phyloP scores from a whole-genome alignment of 169 alveolate genomes.

The Cryptosporidium bovis region DNA sequence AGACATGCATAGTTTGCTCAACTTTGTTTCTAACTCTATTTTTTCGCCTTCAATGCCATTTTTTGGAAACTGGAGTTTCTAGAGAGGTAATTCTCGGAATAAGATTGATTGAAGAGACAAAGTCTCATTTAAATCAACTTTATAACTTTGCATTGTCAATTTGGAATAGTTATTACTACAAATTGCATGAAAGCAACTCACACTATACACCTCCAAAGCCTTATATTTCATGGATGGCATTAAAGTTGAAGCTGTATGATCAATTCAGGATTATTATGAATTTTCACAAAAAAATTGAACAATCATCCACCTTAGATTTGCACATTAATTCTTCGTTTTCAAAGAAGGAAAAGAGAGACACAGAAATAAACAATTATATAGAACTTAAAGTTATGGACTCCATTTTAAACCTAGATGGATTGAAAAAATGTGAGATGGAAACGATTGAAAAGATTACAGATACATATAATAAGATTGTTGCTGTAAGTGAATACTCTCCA shows the following conservation, averaged over 20 bases:
- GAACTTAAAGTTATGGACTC: conserved; percentile 38
- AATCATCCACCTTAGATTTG: conserved; percentile 11
- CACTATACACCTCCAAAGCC: conserved; percentile 72
- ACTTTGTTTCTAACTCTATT: conserved; percentile 35
- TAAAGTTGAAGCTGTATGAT: conserved; percentile 31
- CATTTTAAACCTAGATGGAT: conserved; percentile 1
- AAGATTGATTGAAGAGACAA: conserved; percentile 42
- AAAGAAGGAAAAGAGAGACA: conserved; percentile 11
- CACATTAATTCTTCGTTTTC: conserved; percentile 6
- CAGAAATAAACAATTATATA: conserved; percentile 31
- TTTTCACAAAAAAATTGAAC: conserved; percentile 38
- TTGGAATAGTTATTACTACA: conserved; percentile 21
- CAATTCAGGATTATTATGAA: conserved; percentile 33
- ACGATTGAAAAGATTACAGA: conserved; percentile 14
- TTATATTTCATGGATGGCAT: conserved; percentile 47
- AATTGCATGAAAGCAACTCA: conserved; percentile 1
- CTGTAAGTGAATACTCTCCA: not conserved
- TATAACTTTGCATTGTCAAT: conserved; percentile 7
- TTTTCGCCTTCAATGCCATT: conserved; percentile 46
- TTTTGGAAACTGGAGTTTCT: conserved; percentile 35
- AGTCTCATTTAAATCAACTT: conserved; percentile 24
- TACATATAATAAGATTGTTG: conserved; percentile 20
- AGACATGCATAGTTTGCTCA: conserved; percentile 33
- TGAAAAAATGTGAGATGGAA: not conserved
- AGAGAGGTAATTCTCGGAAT: conserved; percentile 51